phyloP scores from a whole-genome alignment of 495 filamentous ascomycete genomes.

The Lophiotrema nucula region DNA sequence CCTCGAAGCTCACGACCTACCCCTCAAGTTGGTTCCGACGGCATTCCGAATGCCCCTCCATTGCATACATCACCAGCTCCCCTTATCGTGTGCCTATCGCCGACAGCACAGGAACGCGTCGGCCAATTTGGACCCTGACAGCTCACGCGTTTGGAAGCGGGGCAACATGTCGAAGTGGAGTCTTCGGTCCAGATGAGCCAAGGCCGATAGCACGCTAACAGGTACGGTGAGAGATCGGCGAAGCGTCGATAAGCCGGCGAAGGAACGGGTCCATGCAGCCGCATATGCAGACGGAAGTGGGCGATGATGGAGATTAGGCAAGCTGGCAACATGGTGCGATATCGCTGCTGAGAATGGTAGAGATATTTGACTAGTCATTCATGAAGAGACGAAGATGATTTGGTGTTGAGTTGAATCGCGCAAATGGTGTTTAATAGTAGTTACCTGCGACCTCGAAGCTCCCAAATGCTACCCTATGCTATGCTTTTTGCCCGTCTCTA shows the following conservation, averaged over 20 bases:
- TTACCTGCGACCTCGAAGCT: no score
- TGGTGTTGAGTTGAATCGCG: no score
- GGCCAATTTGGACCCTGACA: background rate
- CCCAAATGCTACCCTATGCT: conserved; percentile 3
- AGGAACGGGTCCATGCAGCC: conserved; percentile 4
- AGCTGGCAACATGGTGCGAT: no score
- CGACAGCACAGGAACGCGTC: no score
- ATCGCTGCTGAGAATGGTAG: no score
- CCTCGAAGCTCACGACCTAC: no score
- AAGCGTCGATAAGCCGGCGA: conserved; percentile 3
- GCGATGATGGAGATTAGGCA: no score
- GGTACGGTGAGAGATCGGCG: background rate
- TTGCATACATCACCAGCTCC: conserved; percentile 6
- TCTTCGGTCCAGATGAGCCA: background rate
- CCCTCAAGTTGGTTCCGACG: background rate
- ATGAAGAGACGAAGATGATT: no score
- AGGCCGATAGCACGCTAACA: conserved; percentile 12
- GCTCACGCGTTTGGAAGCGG: background rate
- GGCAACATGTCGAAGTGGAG: background rate
- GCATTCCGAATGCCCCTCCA: conserved; percentile 6
- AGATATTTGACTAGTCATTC: no score
- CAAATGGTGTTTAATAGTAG: no score
- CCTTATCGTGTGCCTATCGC: conserved; percentile 8
- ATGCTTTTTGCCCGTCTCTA: background rate
- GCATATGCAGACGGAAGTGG: no score